Percentiles rank a stretch among this genome's conserved stretches.
Evolutionary conservation across 306 rosid genomes (phyloP).

Genomic region (Pyrus pyrifolia): DNA sequence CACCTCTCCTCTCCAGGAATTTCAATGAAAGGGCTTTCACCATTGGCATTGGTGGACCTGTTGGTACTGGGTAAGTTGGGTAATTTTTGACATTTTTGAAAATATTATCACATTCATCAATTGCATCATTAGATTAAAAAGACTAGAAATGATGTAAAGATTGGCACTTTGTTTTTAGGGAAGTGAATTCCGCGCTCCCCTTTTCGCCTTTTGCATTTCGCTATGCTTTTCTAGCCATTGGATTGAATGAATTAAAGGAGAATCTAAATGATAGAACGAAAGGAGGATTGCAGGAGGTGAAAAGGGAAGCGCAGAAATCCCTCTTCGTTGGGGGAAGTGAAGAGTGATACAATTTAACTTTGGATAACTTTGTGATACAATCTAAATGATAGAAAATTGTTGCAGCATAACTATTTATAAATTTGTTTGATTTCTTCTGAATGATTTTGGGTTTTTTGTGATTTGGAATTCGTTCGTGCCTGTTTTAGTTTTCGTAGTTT

Average conservation of each 20-base stretch:
- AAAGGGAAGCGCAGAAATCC: too few relatives aligned
- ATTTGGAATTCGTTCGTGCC: background rate
- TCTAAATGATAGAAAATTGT: too few relatives aligned
- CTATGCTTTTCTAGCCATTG: too few relatives aligned
- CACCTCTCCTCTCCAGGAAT: constrained; percentile 48
- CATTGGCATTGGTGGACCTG: constrained; percentile 94
- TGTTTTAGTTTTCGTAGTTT: background rate
- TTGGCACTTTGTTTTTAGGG: background rate
- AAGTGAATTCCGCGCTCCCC: background rate
- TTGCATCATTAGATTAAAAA: background rate
- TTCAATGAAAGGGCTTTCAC: constrained; percentile 91
- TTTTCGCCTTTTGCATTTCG: background rate
- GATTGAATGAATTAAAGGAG: background rate
- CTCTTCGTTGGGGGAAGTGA: background rate
- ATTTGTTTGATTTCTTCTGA: background rate
- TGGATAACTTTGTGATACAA: too few relatives aligned
- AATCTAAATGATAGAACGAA: background rate
- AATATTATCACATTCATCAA: background rate
- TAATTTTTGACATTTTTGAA: background rate
- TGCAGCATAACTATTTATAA: background rate
- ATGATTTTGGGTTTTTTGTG: background rate
- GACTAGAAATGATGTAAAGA: background rate
- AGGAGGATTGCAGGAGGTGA: too few relatives aligned
- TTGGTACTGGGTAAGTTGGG: constrained; percentile 93
- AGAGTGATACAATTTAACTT: too few relatives aligned